Evolutionary conservation across 2,329 filamentous ascomycete genomes (phyloP), one percentile per base, ranked within the genome.

Genomic region (Aspergillus vadensis): DNA sequence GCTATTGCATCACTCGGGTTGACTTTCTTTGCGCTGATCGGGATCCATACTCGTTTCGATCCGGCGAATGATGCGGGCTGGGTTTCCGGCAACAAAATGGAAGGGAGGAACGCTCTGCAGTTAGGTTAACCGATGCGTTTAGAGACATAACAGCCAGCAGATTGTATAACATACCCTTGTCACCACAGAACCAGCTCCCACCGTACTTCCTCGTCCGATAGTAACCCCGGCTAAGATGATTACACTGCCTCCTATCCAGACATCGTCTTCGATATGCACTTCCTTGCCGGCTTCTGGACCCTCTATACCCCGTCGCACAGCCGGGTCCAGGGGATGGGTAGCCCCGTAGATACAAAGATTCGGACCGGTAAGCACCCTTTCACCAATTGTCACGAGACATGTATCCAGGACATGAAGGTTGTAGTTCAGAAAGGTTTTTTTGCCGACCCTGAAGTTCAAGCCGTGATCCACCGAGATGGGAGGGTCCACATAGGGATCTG

Each of bases 401-500:
- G 80, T 84, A 65, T 86, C 83, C 9, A 85, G 70, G 27, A 86
- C 80, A 0, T 79, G 66, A 25, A 85, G 80, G 67, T 88, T 90
- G 71, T 88, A 88, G n/a, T 81, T 77, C 6, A 72, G 55, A 30
- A 70, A 70, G 5, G 62, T 65, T 6, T 65, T 66, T 44, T 84
- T 78, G 7, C 87, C 87, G 0, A 89, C 77, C 5, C 76, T 80
- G 63, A 89, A 83, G 67, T 90, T 90, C 70, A 84, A 85, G 1
- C 87, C 88, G 60, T 90, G 89, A 70, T 90, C 87, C 36, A 88
- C 79, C 41, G 78, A 80, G 58, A 90, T 78, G 0, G 87, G 86
- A 0, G 86, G 83, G 66, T 90, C 87, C 38, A 89, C 82, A 63
- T 83, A 83, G 23, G 77, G 79, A 0, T 83, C 83, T 4, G 69